These are phyloP conservation scores for Madurella fahalii DNA, from an alignment of 2,329 filamentous ascomycete species.

Conservation along the genomic window DNA sequence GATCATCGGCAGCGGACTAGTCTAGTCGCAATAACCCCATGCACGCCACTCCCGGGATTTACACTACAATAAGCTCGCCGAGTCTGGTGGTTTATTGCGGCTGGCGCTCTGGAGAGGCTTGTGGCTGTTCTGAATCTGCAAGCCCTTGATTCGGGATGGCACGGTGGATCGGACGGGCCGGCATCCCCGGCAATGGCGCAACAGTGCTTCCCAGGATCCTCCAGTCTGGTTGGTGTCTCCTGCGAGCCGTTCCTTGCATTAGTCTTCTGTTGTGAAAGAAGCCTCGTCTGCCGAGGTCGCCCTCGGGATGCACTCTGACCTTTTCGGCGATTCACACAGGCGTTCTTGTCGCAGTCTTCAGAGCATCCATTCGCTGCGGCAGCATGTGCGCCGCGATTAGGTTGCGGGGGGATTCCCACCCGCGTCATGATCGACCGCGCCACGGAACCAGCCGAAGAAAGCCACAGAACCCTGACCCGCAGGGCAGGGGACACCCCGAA, in stretches of 20 bases:
- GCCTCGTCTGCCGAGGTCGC: not conserved
- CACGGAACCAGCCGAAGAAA: constrained; percentile 8
- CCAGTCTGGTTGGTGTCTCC: not conserved
- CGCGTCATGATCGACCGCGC: constrained; percentile 14
- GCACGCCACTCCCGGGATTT: no score
- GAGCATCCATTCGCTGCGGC: no score
- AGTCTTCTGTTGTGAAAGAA: constrained; percentile 12
- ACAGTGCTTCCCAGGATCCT: not conserved
- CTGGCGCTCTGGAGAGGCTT: no score
- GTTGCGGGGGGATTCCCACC: constrained; percentile 9
- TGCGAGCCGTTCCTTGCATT: constrained; percentile 20
- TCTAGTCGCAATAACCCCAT: no score
- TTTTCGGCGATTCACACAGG: not conserved
- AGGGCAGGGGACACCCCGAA: not conserved
- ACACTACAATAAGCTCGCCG: no score
- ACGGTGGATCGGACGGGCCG: not conserved
- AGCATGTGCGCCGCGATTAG: not conserved
- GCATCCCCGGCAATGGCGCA: not conserved
- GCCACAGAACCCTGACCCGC: not conserved
- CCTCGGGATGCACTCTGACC: not conserved
- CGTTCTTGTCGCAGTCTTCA: no score
- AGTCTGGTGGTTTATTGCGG: no score
- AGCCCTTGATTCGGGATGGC: not conserved
- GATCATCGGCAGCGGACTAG: no score
- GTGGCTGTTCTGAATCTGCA: no score